Conservation (phyloP, 1,284 basidiomycete species). For the Cutaneotrichosporon cyanovorans region DNA sequence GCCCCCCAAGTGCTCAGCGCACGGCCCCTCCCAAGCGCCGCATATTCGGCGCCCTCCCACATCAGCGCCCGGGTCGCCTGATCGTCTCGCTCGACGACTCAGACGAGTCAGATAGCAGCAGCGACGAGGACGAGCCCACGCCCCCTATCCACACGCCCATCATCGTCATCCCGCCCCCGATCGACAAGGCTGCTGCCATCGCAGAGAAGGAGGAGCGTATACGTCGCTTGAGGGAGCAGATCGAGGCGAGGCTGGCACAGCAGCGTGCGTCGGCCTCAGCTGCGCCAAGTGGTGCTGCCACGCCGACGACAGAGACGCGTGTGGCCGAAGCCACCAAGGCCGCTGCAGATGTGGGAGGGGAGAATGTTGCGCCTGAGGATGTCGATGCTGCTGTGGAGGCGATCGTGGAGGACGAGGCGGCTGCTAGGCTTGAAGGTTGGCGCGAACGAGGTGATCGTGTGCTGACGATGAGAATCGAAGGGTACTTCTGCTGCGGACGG, state of each 20-base stretch:
- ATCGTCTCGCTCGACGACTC: conserved; percentile 25
- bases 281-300: conserved; percentile 6
- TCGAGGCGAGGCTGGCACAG: conserved; percentile 23
- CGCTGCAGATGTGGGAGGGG: not conserved
- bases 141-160: conserved; percentile 4
- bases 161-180: conserved; percentile 10
- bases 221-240: conserved; percentile 30
- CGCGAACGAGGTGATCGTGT: too few species aligned
- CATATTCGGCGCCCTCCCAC: conserved; percentile 20
- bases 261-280: conserved; percentile 1
- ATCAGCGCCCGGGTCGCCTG: conserved; percentile 16
- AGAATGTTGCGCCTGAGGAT: not conserved
- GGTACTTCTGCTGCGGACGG: too few species aligned
- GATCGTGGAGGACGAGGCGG: not conserved
- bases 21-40: conserved; percentile 17
- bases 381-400: conserved; percentile 5
- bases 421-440: too few species aligned
- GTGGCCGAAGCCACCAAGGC: not conserved
- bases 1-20: conserved; percentile 7
- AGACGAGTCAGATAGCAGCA: conserved; percentile 11
- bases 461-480: too few species aligned
- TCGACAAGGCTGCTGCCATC: conserved; percentile 17
- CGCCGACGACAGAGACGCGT: conserved; percentile 1
- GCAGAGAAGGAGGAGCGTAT: conserved; percentile 33
- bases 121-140: conserved; percentile 15